Conservation (phyloP, 768 basidiomycete species). For the Sarcodon aspratus region DNA sequence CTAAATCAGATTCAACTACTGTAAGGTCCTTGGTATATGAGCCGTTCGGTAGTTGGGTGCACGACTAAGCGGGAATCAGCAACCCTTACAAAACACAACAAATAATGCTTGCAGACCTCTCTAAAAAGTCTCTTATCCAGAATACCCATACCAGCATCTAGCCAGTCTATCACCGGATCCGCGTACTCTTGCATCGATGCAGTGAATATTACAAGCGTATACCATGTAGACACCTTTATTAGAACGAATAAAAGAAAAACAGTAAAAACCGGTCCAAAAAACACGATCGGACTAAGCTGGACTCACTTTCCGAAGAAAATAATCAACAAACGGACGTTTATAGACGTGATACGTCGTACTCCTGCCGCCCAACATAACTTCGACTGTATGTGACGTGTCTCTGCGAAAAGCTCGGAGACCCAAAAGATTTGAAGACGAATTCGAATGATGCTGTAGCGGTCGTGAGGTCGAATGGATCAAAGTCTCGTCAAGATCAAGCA, state of each 20-base stretch:
- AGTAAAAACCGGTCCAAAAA: neutral
- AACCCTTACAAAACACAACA: neutral
- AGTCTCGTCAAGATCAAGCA: conserved; percentile 96
- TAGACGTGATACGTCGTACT: conserved; percentile 96
- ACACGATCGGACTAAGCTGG: neutral
- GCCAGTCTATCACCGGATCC: conserved; percentile 99
- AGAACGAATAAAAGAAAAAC: conserved; percentile 3
- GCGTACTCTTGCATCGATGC: conserved; percentile 99
- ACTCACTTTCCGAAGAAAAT: conserved; percentile 77
- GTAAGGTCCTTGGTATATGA: conserved; percentile 91
- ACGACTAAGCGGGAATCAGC: conserved; percentile 44
- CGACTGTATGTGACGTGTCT: conserved; percentile 75
- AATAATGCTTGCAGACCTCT: conserved; percentile 45
- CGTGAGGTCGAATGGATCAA: conserved; percentile 95
- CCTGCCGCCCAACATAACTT: conserved; percentile 81
- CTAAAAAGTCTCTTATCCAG: conserved; percentile 84
- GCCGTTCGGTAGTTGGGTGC: conserved; percentile 85
- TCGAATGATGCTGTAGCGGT: conserved; percentile 35
- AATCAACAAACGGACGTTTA: conserved; percentile 96
- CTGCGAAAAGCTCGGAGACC: conserved; percentile 29
- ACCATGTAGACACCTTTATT: conserved; percentile 91
- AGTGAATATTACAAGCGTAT: conserved; percentile 97
- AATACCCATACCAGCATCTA: conserved; percentile 90
- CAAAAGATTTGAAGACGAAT: conserved; percentile 47
- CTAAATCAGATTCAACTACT: conserved; percentile 79